phyloP scores from a whole-genome alignment of 2,329 filamentous ascomycete species.

The Trichoderma koningii region DNA sequence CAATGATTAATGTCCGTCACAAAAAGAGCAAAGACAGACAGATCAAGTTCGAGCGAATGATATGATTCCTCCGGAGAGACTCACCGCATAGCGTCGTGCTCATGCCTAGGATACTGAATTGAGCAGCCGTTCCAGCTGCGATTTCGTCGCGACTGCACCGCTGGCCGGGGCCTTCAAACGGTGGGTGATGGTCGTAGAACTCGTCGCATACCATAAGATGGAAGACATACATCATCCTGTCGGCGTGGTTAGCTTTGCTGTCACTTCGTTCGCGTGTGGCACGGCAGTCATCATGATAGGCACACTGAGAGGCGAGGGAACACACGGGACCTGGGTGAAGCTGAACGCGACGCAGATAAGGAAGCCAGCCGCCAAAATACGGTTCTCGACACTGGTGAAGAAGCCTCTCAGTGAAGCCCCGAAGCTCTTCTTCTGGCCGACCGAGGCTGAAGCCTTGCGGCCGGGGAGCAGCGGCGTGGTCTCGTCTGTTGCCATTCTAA shows the following conservation, averaged over 20 bases:
- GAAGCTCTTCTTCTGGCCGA: constrained; percentile 7
- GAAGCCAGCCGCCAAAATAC: constrained; percentile 60
- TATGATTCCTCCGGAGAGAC: not conserved
- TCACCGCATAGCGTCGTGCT: constrained; percentile 67
- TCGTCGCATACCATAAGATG: constrained; percentile 71
- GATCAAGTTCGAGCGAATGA: not conserved
- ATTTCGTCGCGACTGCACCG: constrained; percentile 64
- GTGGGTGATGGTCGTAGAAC: constrained; percentile 63
- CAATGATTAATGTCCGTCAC: not conserved
- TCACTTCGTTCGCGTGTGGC: not conserved
- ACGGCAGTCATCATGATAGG: too few species aligned
- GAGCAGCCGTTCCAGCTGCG: constrained; percentile 62
- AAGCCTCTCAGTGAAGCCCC: constrained; percentile 17
- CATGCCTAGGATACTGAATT: constrained; percentile 66
- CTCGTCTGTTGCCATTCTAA: constrained; percentile 21
- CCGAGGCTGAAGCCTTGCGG: constrained; percentile 1
- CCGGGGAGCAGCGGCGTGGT: constrained; percentile 16
- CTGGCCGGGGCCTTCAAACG: constrained; percentile 50
- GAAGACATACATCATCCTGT: constrained; percentile 63
- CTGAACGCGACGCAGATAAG: constrained; percentile 57
- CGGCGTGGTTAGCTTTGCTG: constrained; percentile 16
- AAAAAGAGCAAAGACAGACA: not conserved
- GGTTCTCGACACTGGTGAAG: constrained; percentile 43
- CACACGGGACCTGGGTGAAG: constrained; percentile 53
- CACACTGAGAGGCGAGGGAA: constrained; percentile 16